These are phyloP conservation scores for Diospyros kaki DNA, from an alignment of 148 eudicot species.

Conservation along the genomic window DNA sequence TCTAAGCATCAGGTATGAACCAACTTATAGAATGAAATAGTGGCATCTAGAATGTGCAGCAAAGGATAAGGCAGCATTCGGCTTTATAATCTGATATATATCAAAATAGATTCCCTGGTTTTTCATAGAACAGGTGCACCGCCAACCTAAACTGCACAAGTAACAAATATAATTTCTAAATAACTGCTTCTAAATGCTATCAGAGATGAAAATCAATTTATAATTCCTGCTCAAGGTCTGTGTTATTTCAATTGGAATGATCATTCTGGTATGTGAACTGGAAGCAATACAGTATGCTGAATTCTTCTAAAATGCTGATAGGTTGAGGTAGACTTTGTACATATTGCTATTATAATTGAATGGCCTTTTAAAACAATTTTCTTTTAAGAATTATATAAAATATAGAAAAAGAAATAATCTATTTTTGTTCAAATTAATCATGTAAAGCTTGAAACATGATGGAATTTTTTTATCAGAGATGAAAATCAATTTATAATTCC, in stretches of 20 bases:
- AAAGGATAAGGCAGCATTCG: background rate
- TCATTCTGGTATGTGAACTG: too few species aligned
- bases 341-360: too few species aligned
- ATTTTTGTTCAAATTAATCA: too few species aligned
- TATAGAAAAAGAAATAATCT: too few species aligned
- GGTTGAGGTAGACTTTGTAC: too few species aligned
- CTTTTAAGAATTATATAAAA: too few species aligned
- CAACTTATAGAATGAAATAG: background rate
- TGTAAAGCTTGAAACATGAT: too few species aligned
- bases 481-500: background rate
- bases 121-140: background rate
- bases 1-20: background rate
- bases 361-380: too few species aligned
- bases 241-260: too few species aligned
- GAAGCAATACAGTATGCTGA: too few species aligned
- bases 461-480: too few species aligned
- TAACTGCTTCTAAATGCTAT: conserved; percentile 2
- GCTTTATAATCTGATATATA: background rate
- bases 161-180: background rate
- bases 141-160: background rate
- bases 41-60: background rate
- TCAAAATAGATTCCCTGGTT: background rate
- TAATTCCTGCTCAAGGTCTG: background rate
- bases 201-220: background rate
- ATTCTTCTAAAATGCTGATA: too few species aligned